A percentile compares a stretch with the other conserved stretches of the same genome.
phyloP scores from a whole-genome alignment of 1,284 basidiomycete genomes.

The Pseudozyma sp. region DNA sequence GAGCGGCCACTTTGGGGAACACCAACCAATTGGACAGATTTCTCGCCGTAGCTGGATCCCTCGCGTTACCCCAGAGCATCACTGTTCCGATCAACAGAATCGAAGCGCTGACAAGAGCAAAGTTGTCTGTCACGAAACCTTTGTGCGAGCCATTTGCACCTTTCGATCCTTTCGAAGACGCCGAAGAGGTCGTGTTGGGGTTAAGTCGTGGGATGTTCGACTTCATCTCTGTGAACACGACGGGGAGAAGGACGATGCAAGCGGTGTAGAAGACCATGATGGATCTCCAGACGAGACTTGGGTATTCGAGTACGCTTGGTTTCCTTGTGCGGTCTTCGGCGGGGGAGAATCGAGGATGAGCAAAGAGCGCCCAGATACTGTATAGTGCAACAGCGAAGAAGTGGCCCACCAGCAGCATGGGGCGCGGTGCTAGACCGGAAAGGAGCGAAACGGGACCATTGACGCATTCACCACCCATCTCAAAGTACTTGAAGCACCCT shows the following conservation, averaged over 20 bases:
- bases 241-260: slow-evolving; percentile 65
- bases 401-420: slow-evolving; percentile 83
- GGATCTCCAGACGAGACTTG: slow-evolving; percentile 44
- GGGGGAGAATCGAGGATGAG: slow-evolving; percentile 56
- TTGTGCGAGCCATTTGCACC: slow-evolving; percentile 5
- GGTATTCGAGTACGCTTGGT: slow-evolving; percentile 52
- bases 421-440: slow-evolving; percentile 77
- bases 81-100: slow-evolving; percentile 36
- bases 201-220: slow-evolving; percentile 45
- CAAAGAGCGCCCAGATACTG: slow-evolving; percentile 87
- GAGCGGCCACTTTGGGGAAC: slow-evolving; percentile 37
- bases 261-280: slow-evolving; percentile 65
- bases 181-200: slow-evolving; percentile 3
- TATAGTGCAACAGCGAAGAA: slow-evolving; percentile 97
- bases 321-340: slow-evolving; percentile 17
- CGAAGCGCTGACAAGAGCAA: slow-evolving; percentile 35
- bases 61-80: slow-evolving; percentile 43
- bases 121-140: slow-evolving; percentile 41
- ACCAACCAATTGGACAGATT: slow-evolving; percentile 45
- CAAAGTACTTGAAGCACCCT: slow-evolving; percentile 98
- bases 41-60: slow-evolving; percentile 35
- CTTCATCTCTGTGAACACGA: slow-evolving; percentile 65
- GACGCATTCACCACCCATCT: slow-evolving; percentile 88
- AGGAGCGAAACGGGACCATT: slow-evolving; percentile 79
- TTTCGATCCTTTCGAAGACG: neutral